Evolutionary conservation across 179 eudicot genomes (phyloP).

Genomic region (Beta macrorhiza): DNA sequence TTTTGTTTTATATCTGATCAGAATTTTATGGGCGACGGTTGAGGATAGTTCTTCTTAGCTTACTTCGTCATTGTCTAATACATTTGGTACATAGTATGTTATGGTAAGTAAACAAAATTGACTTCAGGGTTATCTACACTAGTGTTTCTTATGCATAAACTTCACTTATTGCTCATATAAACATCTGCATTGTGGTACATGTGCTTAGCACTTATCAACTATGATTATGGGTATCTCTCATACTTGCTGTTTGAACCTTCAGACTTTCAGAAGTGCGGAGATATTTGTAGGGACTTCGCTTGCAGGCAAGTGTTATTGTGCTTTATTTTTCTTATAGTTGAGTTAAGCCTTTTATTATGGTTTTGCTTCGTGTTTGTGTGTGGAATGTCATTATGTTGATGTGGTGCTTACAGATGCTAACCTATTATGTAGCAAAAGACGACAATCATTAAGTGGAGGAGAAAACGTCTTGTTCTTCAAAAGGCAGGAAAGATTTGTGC

Average conservation of each 20-base stretch:
- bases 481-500: slow-evolving; percentile 41
- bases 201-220: background rate
- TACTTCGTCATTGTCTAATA: no score
- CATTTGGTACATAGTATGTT: no score
- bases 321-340: slow-evolving; percentile 4
- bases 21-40: no score
- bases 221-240: background rate
- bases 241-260: slow-evolving; percentile 32
- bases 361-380: background rate
- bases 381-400: background rate
- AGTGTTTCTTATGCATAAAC: no score
- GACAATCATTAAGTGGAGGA: slow-evolving; percentile 26
- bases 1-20: background rate
- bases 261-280: slow-evolving; percentile 38
- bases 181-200: no score
- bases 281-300: slow-evolving; percentile 34
- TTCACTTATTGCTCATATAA: no score
- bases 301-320: slow-evolving; percentile 44
- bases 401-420: slow-evolving; percentile 33
- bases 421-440: background rate
- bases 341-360: background rate
- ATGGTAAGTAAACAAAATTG: no score
- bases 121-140: background rate
- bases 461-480: slow-evolving; percentile 29
- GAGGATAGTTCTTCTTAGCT: no score